Conservation (phyloP, 164 flowering plant species). For the Nymphaea colorata region DNA sequence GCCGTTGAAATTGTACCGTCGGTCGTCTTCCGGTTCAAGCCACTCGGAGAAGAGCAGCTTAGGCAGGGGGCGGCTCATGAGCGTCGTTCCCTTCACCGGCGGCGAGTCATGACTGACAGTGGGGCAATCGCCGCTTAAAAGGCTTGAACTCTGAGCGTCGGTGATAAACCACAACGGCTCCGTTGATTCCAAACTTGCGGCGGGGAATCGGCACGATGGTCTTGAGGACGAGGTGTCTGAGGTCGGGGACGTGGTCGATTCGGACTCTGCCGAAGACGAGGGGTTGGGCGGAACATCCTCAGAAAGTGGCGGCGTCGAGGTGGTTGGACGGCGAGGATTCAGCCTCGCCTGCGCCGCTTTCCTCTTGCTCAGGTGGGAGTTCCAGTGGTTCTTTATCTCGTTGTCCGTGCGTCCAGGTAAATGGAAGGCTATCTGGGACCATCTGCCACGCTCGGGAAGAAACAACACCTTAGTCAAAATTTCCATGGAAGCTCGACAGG, state of each 20-base stretch:
- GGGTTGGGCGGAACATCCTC: neutral
- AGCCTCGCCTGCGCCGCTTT: neutral
- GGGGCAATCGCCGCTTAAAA: slow-evolving; percentile 2
- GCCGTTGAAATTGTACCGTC: neutral
- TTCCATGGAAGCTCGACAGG: too few species aligned
- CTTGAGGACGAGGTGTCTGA: neutral
- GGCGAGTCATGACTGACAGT: neutral
- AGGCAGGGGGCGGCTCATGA: slow-evolving; percentile 20
- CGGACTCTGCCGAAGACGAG: neutral
- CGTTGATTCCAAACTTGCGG: slow-evolving; percentile 7
- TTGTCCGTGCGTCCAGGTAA: slow-evolving; percentile 93
- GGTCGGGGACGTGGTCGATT: neutral
- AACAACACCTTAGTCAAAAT: neutral
- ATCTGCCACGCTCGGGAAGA: slow-evolving; percentile 26
- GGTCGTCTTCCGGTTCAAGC: slow-evolving; percentile 14
- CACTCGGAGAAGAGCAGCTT: slow-evolving; percentile 67
- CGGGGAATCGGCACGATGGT: neutral
- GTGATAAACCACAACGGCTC: slow-evolving; percentile 15
- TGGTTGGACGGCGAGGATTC: neutral
- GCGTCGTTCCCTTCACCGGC: too few species aligned
- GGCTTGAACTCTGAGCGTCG: slow-evolving; percentile 10
- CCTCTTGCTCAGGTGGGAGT: slow-evolving; percentile 69
- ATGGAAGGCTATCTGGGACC: slow-evolving; percentile 78
- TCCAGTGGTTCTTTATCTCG: slow-evolving; percentile 90
- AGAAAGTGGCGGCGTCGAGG: neutral